A percentile compares a stretch with the other conserved stretches of the same genome.
Evolutionary conservation across 176 grass and related monocot genomes (phyloP).

Genomic region (Ananas comosus): DNA sequence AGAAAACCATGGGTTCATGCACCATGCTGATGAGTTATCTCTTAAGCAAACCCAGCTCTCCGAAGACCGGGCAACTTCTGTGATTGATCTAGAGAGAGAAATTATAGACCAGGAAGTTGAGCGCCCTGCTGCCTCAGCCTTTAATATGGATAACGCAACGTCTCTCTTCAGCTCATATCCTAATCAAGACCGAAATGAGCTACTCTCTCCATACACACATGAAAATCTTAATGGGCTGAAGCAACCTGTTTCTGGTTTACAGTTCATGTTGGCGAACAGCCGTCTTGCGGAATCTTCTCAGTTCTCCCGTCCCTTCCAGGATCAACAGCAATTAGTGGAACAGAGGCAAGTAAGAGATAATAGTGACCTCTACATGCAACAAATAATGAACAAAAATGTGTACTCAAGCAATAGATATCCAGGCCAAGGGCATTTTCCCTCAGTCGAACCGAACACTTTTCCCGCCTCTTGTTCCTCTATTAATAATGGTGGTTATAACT

Average conservation of each 20-base stretch:
- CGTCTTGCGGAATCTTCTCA: conserved; percentile 11
- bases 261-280: conserved; percentile 24
- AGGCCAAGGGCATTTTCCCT: conserved; percentile 20
- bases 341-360: conserved; percentile 1
- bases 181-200: conserved; percentile 23
- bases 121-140: conserved; percentile 11
- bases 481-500: conserved; percentile 31
- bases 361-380: conserved; percentile 17
- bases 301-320: conserved; percentile 22
- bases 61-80: conserved; percentile 15
- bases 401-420: conserved; percentile 22
- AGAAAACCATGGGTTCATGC: conserved; percentile 22
- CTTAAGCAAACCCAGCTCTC: conserved; percentile 23
- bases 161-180: conserved; percentile 28
- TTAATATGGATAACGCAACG: conserved; percentile 17
- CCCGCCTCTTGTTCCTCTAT: conserved; percentile 4
- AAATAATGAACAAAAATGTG: conserved; percentile 22
- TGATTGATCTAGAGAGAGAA: conserved; percentile 26
- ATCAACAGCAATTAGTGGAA: conserved; percentile 21
- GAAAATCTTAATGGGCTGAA: conserved; percentile 19
- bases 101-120: conserved; percentile 20
- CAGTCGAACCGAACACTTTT: conserved; percentile 27
- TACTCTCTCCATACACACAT: conserved; percentile 19
- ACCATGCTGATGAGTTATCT: conserved; percentile 14
- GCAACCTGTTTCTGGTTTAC: conserved; percentile 26